These are phyloP conservation scores for Sporobolomyces phaffii DNA, from an alignment of 768 basidiomycete genomes.

Conservation along the genomic window DNA sequence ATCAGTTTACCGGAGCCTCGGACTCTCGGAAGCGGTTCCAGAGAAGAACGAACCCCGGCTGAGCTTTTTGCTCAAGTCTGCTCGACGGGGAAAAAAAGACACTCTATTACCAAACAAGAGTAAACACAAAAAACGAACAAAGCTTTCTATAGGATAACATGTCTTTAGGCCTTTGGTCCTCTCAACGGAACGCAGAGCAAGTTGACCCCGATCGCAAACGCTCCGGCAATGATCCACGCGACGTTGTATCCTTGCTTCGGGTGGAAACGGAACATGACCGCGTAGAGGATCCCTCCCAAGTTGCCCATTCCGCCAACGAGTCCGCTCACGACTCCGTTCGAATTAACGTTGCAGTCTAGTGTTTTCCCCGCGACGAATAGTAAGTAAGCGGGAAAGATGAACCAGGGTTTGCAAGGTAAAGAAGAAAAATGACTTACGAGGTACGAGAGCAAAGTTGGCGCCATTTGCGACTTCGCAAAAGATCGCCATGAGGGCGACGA, in stretches of 20 bases:
- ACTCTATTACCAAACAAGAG: no score
- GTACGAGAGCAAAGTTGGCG: constrained; percentile 54
- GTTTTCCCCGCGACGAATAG: no score
- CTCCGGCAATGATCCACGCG: constrained; percentile 9
- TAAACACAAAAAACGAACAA: no score
- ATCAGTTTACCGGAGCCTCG: no score
- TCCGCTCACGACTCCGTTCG: constrained; percentile 48
- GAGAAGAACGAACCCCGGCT: no score
- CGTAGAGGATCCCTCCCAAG: constrained; percentile 54
- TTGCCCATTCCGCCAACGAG: constrained; percentile 50
- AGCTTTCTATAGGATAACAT: no score
- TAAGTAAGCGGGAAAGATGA: no score
- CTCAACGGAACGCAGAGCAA: not conserved
- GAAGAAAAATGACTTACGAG: no score
- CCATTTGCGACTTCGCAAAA: constrained; percentile 53
- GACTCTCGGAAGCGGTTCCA: no score
- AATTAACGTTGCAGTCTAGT: constrained; percentile 52
- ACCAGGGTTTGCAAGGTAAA: no score
- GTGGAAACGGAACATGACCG: constrained; percentile 38
- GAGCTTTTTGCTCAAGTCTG: no score
- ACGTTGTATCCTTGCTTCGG: not conserved
- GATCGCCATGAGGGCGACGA: constrained; percentile 44
- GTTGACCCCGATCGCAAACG: constrained; percentile 10
- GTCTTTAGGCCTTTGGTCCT: not conserved
- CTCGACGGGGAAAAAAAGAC: no score